Percentiles rank a stretch among this genome's conserved stretches.
Conservation (phyloP, 352 stramenopile genomes). For the Elongisporangium undulatum region DNA sequence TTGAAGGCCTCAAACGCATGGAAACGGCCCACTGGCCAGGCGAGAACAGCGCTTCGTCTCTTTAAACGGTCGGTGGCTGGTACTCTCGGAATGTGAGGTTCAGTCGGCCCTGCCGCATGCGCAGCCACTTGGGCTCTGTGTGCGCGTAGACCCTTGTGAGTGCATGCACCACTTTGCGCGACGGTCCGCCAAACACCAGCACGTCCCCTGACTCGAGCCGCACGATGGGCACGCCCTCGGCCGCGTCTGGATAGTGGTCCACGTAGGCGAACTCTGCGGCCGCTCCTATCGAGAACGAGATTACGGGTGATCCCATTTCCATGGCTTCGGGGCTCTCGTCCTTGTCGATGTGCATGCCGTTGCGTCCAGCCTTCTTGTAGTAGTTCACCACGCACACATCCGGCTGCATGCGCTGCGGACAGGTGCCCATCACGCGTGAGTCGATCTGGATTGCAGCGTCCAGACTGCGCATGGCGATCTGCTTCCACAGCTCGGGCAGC, state of each 20-base stretch:
- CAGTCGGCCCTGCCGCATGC: slow-evolving; percentile 51
- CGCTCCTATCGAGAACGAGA: slow-evolving; percentile 67
- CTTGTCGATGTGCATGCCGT: slow-evolving; percentile 75
- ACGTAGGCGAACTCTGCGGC: slow-evolving; percentile 66
- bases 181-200: slow-evolving; percentile 64
- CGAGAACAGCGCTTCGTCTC: background rate
- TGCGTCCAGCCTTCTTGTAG: slow-evolving; percentile 69
- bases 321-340: slow-evolving; percentile 60
- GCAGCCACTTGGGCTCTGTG: slow-evolving; percentile 46
- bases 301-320: slow-evolving; percentile 53
- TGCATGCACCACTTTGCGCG: slow-evolving; percentile 55
- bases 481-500: slow-evolving; percentile 28
- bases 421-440: slow-evolving; percentile 40
- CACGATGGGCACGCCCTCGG: slow-evolving; percentile 53
- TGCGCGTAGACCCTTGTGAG: slow-evolving; percentile 60
- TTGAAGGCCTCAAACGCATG: background rate
- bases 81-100: slow-evolving; percentile 76
- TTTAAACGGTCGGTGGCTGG: slow-evolving; percentile 15
- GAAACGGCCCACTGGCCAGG: background rate
- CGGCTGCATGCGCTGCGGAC: slow-evolving; percentile 24
- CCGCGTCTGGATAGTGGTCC: slow-evolving; percentile 44
- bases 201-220: slow-evolving; percentile 60
- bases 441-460: slow-evolving; percentile 30
- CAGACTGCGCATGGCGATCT: slow-evolving; percentile 31
- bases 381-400: slow-evolving; percentile 77